Evolutionary conservation across 305 asterid genomes (phyloP).

Genomic region (Fraxinus ornus): DNA sequence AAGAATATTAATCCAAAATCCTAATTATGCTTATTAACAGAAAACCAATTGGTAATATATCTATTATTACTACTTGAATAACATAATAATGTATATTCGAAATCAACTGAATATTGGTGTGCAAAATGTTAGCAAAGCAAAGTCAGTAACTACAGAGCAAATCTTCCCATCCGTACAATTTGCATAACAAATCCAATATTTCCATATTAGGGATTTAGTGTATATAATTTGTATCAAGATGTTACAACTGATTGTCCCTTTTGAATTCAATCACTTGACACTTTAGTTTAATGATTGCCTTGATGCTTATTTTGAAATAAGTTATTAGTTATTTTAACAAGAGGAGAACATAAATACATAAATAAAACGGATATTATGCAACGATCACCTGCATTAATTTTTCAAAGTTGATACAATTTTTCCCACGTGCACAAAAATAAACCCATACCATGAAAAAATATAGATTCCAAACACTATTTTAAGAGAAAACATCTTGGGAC

Average conservation of each 20-base stretch:
- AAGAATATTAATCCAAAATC: not conserved
- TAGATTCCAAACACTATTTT: not conserved
- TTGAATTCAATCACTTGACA: not conserved
- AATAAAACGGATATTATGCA: not conserved
- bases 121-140: not conserved
- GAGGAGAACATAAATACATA: not conserved
- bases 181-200: not conserved
- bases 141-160: not conserved
- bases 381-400: not conserved
- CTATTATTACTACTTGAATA: not conserved
- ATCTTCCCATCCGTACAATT: not conserved
- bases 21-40: not conserved
- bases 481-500: not conserved
- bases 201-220: not conserved
- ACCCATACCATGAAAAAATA: not conserved
- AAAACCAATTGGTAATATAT: not conserved
- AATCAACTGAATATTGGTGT: not conserved
- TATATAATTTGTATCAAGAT: not conserved
- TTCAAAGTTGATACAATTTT: not conserved
- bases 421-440: not conserved
- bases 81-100: not conserved
- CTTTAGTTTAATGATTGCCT: not conserved
- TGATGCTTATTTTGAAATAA: not conserved
- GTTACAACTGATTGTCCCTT: not conserved
- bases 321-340: not conserved